Evolutionary conservation across 1,139 yeast species (phyloP), one percentile per base, ranked within the genome.

Genomic region (Pichia sp.): DNA sequence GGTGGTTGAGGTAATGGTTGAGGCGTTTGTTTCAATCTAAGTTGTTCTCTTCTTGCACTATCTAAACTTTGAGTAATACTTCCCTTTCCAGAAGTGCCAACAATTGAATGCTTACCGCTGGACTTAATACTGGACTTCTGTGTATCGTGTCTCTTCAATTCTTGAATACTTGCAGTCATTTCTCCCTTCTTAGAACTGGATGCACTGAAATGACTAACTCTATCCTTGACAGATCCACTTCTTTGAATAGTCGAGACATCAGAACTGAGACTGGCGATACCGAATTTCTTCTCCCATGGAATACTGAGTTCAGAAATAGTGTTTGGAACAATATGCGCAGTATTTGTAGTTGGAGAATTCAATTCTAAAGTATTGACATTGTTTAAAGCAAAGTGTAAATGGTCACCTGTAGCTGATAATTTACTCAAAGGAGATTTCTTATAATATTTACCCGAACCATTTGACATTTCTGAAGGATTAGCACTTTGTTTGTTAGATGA

Each of bases 211-310:
- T 21, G 18, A 11, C 31, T 30, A 15, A 11, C 19, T 14, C 12
- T 39, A 22, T 21, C 30, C 18, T 18, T 30, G 14, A n/a, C 5
- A 9, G 40, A 18, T 21, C 21, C 8, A n/a, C 17, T 10, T 5
- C n/a, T 11, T 11, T 30, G 40, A 17, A n/a, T 17, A 7, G 33
- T 45, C 28, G 27, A 20, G 9, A 31, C 28, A 22, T 10, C 20
- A 4, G 44, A 36, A 28, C 10, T 10, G 4, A 33, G 5, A 27
- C 48, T 45, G 5, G 34, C 22, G 12, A 40, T 19, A 9, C 48
- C 48, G 31, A 46, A 46, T 12, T 42, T 46, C 15, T 22, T 46
- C 17, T 46, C 46, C 49, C 49, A 46, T 27, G 30, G 30, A 24
- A 45, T 22, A 34, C 27, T 35, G 9, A 22, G 34, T 18, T 33